Base-by-base conservation (phyloP, 768 basidiomycete species). In the Leccinum sublutescens region DNA sequence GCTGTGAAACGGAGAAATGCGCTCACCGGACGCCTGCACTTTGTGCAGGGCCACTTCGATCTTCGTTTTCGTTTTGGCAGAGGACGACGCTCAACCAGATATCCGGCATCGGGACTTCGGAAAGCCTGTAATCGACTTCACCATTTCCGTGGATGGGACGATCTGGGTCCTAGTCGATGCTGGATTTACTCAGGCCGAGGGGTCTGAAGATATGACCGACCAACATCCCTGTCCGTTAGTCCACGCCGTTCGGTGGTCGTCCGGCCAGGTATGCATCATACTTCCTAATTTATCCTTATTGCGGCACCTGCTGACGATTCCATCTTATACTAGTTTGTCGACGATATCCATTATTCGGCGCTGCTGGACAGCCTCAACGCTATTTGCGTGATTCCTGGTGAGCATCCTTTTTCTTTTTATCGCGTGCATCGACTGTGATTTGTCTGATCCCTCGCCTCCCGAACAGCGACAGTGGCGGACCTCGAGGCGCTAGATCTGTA, bases 21-120 rank as follows among this genome's bases (percentile, higher is more conserved):
- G 2, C 55, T 60, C 49, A 65, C 48, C 1, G 4, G 14, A n/a
- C 7, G 12, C 29, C 48, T 55, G 4, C 34, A 31, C 56, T 56
- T 25, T 59, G 34, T 45, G n/a, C 67, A 93, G 91, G 19, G 82
- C 84, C 3, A 85, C 86, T 1, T 89, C 90, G 0, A 65, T 93
- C 10, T 93, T 91, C 70, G 77, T 73, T 52, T 77, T 75, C 72
- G 69, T 62, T 58, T 74, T 64, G 73, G 71, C 69, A 60, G 74
- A 57, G 51, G 61, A 49, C 50, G 63, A 43, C 54, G 64, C 61
- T 48, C 64, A 43, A 45, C 63, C 60, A 51, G 65, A 47, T 56
- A 61, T 85, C 40, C 70, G 71, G 15, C 65, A 74, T 23, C 70
- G 84, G 27, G 81, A 87, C 66, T 79, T 91, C 52, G 75, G 74